These are phyloP conservation scores for Plasmodium relictum DNA, from an alignment of 169 alveolate genomes.

Conservation along the genomic window DNA sequence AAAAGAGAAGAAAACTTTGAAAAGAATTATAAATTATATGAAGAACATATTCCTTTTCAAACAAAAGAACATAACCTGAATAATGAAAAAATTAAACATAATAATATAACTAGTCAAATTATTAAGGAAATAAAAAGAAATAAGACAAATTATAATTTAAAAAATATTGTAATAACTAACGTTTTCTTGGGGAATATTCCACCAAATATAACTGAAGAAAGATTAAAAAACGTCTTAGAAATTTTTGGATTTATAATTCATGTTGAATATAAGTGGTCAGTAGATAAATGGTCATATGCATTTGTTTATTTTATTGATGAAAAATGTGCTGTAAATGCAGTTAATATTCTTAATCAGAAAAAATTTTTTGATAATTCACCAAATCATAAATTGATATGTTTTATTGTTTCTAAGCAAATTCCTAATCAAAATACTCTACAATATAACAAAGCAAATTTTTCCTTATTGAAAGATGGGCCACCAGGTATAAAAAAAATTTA, in stretches of 20 bases:
- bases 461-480: conserved; percentile 87
- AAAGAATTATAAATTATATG: conserved; percentile 5
- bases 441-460: conserved; percentile 81
- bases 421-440: conserved; percentile 77
- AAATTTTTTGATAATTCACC: conserved; percentile 82
- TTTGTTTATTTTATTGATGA: conserved; percentile 80
- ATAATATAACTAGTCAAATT: conserved; percentile 42
- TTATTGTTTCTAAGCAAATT: conserved; percentile 81
- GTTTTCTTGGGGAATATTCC: conserved; percentile 88
- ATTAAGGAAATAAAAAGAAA: conserved; percentile 28
- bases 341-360: conserved; percentile 77
- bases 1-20: not conserved
- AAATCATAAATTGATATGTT: conserved; percentile 80
- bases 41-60: conserved; percentile 1
- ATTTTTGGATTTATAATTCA: conserved; percentile 75
- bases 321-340: conserved; percentile 82
- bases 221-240: conserved; percentile 78
- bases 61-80: conserved; percentile 24
- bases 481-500: conserved; percentile 74
- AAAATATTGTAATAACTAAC: conserved; percentile 57
- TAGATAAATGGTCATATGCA: conserved; percentile 83
- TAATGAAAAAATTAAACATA: conserved; percentile 29
- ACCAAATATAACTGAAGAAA: conserved; percentile 83
- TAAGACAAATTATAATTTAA: conserved; percentile 28
- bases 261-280: conserved; percentile 80